phyloP scores from a whole-genome alignment of 306 rosid genomes.

The Ziziphus jujuba region DNA sequence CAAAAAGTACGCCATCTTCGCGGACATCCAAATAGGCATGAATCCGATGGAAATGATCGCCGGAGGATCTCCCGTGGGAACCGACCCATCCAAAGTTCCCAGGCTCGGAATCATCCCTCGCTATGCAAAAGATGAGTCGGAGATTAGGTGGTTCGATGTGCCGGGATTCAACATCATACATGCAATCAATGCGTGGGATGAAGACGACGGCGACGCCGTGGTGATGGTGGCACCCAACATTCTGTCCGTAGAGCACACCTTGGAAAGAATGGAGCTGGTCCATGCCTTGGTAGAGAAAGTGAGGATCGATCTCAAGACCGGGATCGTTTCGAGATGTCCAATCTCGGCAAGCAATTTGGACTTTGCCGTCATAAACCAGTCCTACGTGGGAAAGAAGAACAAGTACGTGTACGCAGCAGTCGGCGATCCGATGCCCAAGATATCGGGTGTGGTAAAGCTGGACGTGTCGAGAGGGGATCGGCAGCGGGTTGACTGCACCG shows the following conservation, averaged over 20 bases:
- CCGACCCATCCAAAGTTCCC: conserved; percentile 54
- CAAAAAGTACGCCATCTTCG: conserved; percentile 61
- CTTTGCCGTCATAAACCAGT: conserved; percentile 57
- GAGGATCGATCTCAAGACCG: conserved; percentile 53
- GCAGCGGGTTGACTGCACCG: conserved; percentile 44
- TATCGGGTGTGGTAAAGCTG: conserved; percentile 80
- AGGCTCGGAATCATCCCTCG: conserved; percentile 70
- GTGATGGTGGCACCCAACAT: conserved; percentile 75
- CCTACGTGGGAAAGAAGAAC: conserved; percentile 46
- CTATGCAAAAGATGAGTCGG: conserved; percentile 57
- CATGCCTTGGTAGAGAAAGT: conserved; percentile 75
- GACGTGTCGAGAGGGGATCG: conserved; percentile 50
- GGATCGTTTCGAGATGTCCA: conserved; percentile 58
- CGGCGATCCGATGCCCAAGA: conserved; percentile 90
- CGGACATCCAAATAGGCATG: conserved; percentile 76
- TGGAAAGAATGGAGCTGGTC: conserved; percentile 70
- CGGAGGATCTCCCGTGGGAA: conserved; percentile 66
- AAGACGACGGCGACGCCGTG: conserved; percentile 53
- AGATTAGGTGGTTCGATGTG: conserved; percentile 77
- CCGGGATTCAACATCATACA: conserved; percentile 82
- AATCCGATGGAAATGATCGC: conserved; percentile 63
- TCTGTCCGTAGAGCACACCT: conserved; percentile 65
- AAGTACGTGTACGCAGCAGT: conserved; percentile 65
- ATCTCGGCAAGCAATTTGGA: conserved; percentile 73
- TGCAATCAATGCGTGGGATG: conserved; percentile 92